Conservation (phyloP, 2,329 filamentous ascomycete genomes). For the Lasiodiplodia sp. region DNA sequence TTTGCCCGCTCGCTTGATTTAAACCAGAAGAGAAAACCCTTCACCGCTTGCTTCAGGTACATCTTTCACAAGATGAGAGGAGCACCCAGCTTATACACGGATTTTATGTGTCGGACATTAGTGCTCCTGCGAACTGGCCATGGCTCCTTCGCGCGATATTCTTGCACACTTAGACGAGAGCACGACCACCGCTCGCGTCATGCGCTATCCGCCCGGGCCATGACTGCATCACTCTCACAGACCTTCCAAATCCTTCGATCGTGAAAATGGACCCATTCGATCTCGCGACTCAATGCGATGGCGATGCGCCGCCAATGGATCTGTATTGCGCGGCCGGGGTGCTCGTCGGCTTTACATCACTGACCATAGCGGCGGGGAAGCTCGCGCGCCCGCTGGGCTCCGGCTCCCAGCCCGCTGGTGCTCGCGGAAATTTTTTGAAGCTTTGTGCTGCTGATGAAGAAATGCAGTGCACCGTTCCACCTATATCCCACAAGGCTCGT, state of each 20-base stretch:
- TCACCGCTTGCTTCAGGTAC: constrained; percentile 27
- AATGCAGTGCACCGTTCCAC: constrained; percentile 6
- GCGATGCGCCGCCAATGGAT: constrained; percentile 2
- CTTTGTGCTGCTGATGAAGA: neutral
- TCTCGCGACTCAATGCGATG: constrained; percentile 11
- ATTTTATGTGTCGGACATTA: constrained; percentile 20
- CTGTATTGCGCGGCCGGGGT: neutral
- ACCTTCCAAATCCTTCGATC: constrained; percentile 17
- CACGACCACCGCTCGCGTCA: constrained; percentile 21
- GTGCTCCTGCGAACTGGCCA: constrained; percentile 20
- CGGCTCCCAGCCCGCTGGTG: constrained; percentile 3
- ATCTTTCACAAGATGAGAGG: constrained; percentile 27
- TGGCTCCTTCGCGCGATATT: neutral
- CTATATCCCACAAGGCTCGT: constrained; percentile 17
- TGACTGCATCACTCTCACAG: constrained; percentile 19
- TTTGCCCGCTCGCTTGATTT: constrained; percentile 11
- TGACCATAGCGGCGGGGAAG: neutral
- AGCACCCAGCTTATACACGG: constrained; percentile 8
- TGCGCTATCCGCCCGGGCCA: constrained; percentile 7
- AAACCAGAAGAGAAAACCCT: neutral
- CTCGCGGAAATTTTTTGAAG: constrained; percentile 8
- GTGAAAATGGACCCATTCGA: constrained; percentile 6
- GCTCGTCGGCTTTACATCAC: neutral
- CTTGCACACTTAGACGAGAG: constrained; percentile 22
- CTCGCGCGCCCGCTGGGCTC: constrained; percentile 2